These are phyloP conservation scores for Beta vulgaris DNA, from an alignment of 148 eudicot genomes.

Conservation along the genomic window DNA sequence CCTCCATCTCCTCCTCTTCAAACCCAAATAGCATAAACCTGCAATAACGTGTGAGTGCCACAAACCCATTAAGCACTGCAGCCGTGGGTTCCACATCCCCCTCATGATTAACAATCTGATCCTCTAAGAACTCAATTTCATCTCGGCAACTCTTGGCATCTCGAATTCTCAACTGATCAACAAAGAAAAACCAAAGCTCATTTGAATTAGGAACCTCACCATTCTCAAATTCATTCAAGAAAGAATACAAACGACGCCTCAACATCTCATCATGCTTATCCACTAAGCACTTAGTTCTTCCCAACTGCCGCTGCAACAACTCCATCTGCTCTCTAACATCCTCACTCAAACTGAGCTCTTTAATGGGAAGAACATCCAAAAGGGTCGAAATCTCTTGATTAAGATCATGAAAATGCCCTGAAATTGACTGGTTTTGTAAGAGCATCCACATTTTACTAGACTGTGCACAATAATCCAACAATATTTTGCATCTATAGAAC, in stretches of 20 bases:
- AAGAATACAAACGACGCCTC: constrained; percentile 48
- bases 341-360: constrained; percentile 44
- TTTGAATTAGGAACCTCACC: constrained; percentile 37
- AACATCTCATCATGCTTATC: constrained; percentile 59
- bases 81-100: constrained; percentile 73
- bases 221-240: constrained; percentile 55
- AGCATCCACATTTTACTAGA: constrained; percentile 79
- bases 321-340: constrained; percentile 78
- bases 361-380: constrained; percentile 72
- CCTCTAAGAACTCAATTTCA: constrained; percentile 88
- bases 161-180: constrained; percentile 44
- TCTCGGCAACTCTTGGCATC: constrained; percentile 46
- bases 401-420: constrained; percentile 85
- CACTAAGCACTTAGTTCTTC: constrained; percentile 42
- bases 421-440: constrained; percentile 67
- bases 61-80: constrained; percentile 62
- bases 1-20: constrained; percentile 61
- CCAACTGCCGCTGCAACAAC: constrained; percentile 59
- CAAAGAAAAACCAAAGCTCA: constrained; percentile 51
- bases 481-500: constrained; percentile 66
- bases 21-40: constrained; percentile 75
- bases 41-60: constrained; percentile 64
- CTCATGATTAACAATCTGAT: constrained; percentile 71
- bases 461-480: constrained; percentile 62
- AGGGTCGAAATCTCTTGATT: constrained; percentile 69